These are phyloP conservation scores for Proliferodiscus dingleyae DNA, from an alignment of 2,329 filamentous ascomycete species.

Conservation along the genomic window DNA sequence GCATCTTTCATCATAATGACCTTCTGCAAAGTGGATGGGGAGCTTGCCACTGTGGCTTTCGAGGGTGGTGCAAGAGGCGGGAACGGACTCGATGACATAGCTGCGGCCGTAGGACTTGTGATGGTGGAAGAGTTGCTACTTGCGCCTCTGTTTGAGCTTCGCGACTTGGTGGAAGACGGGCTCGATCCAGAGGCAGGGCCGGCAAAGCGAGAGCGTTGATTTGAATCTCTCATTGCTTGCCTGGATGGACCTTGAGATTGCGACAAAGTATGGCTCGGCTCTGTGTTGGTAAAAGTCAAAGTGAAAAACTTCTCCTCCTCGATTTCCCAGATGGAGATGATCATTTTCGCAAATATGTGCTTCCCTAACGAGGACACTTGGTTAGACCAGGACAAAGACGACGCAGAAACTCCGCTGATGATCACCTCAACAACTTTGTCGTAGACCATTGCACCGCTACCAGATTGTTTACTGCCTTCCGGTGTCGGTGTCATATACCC, in stretches of 20 bases:
- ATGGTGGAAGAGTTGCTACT: slow-evolving; percentile 34
- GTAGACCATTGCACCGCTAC: slow-evolving; percentile 39
- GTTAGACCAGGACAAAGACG: slow-evolving; percentile 6
- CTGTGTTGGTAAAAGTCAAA: slow-evolving; percentile 65
- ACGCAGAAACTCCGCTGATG: slow-evolving; percentile 37
- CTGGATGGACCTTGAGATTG: slow-evolving; percentile 15
- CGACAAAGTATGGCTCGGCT: slow-evolving; percentile 33
- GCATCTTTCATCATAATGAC: slow-evolving; percentile 72
- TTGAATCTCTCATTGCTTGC: slow-evolving; percentile 12
- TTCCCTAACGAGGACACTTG: slow-evolving; percentile 27
- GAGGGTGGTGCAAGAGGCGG: slow-evolving; percentile 63
- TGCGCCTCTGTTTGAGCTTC: slow-evolving; percentile 21
- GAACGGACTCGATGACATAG: slow-evolving; percentile 54
- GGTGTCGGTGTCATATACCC: slow-evolving; percentile 35
- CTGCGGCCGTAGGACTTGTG: slow-evolving; percentile 47
- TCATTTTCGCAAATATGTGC: slow-evolving; percentile 64
- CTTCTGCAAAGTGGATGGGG: slow-evolving; percentile 66
- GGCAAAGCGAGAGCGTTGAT: slow-evolving; percentile 7
- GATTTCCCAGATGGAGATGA: slow-evolving; percentile 68
- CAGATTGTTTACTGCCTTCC: slow-evolving; percentile 18
- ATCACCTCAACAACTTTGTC: slow-evolving; percentile 66
- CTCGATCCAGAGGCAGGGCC: slow-evolving; percentile 20
- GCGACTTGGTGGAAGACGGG: slow-evolving; percentile 25
- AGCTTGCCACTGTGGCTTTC: slow-evolving; percentile 46
- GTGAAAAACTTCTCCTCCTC: slow-evolving; percentile 68